Evolutionary conservation across 257 asterid species (phyloP), one percentile per base, ranked within the genome.

Genomic region (Apocynum venetum): DNA sequence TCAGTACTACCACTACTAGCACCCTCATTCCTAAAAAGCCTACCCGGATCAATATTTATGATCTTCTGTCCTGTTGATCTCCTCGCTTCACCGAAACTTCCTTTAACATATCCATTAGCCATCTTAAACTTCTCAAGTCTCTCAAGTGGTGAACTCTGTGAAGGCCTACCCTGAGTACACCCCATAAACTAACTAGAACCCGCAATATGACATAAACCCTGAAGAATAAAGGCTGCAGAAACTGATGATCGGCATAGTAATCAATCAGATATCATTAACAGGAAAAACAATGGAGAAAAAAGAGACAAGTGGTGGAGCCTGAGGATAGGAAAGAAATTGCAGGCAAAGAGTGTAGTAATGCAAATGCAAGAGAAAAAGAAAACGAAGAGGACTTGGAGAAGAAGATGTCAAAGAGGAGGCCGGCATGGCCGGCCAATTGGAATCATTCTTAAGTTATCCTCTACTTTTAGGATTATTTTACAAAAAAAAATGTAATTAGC

Each of bases 81-180:
- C 56, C 97, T 83, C 3, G 91, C 71, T 2, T 82, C 82, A 53
- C 47, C 82, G 52, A 77, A 61, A 11, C 75, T 82, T 13, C 86
- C 90, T 76, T 82, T 84, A 48, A 56, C 78, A 66, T 88, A 86
- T 4, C 90, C 91, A 40, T 71, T 84, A 38, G 88, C 89, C 89
- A 84, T 67, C 83, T 91, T 88, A 85, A 85, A 76, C 86, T 74
- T 88, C 46, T 84, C 87, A 61, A 88, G 74, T 77, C 89, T 87
- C 19, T 68, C 67, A 6, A 84, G 84, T 6, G 91, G 88, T 38
- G 95, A 87, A 60, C 72, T 57, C 79, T 64, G 71, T 19, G 91
- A 79, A 52, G 88, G 80, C 69, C 83, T 82, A 48, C 78, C 85
- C 63, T 80, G 89, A 82, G 80, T 86, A 79, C 95, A 84, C 80